A percentile compares a stretch with the other conserved stretches of the same genome.
Evolutionary conservation across 2,329 filamentous ascomycete genomes (phyloP).

Genomic region (Colletotrichum neosansevieriae): DNA sequence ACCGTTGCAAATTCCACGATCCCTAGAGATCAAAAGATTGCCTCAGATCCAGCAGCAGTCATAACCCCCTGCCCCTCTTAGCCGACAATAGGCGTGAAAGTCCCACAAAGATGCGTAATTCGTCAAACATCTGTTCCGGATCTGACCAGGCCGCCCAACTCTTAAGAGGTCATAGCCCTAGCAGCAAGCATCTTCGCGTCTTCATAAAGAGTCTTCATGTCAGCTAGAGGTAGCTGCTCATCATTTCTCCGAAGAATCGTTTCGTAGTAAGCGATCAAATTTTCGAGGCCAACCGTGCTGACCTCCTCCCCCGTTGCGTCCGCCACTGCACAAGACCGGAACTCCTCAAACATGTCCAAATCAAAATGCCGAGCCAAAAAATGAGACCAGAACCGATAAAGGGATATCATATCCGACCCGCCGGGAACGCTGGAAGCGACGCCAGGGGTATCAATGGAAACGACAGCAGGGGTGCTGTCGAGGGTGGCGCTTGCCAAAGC

Average conservation of each 20-base stretch:
- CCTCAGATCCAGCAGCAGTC: neutral
- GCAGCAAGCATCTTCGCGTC: conserved; percentile 29
- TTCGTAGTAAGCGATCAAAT: conserved; percentile 74
- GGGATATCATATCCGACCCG: conserved; percentile 67
- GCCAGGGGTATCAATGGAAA: conserved; percentile 52
- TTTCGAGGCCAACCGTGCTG: conserved; percentile 68
- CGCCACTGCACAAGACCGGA: conserved; percentile 74
- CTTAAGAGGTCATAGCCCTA: conserved; percentile 8
- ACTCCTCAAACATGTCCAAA: conserved; percentile 79
- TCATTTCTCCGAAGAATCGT: conserved; percentile 12
- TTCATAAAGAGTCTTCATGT: conserved; percentile 19
- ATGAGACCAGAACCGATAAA: conserved; percentile 82
- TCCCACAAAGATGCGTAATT: conserved; percentile 25
- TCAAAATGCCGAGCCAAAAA: conserved; percentile 82
- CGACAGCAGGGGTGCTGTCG: conserved; percentile 42
- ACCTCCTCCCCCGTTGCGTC: conserved; percentile 63
- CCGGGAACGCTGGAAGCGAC: conserved; percentile 6
- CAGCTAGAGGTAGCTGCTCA: neutral
- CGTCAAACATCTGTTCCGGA: conserved; percentile 20
- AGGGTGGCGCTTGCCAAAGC: conserved; percentile 44
- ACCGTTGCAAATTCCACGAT: conserved; percentile 19
- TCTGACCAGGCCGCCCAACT: neutral
- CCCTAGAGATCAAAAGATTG: conserved; percentile 14
- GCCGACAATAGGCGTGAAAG: conserved; percentile 10
- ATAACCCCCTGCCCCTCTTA: neutral